These are phyloP conservation scores for Exutisphaerella laricina DNA, from an alignment of 2,329 filamentous ascomycete genomes.

Conservation along the genomic window DNA sequence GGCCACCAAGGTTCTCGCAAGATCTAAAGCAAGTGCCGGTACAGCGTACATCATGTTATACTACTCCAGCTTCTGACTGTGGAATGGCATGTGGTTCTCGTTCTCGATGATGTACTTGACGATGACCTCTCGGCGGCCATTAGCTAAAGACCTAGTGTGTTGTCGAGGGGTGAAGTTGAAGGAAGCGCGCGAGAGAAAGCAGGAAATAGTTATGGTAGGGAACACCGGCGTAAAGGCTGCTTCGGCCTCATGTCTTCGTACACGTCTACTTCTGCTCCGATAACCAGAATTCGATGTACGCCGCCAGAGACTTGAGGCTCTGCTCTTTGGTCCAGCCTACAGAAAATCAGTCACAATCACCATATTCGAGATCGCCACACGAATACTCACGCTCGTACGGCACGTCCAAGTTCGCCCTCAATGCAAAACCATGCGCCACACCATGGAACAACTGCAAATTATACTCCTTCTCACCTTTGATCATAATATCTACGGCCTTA, in stretches of 20 bases:
- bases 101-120: no score
- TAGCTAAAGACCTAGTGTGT: no score
- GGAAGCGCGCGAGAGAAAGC: no score
- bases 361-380: background rate
- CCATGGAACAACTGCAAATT: constrained; percentile 33
- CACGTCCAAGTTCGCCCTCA: constrained; percentile 38
- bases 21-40: background rate
- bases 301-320: constrained; percentile 8
- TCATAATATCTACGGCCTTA: constrained; percentile 41
- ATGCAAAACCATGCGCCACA: constrained; percentile 34
- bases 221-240: no score
- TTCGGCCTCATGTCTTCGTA: no score
- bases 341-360: constrained; percentile 11
- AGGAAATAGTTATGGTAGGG: no score
- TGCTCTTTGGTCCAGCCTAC: constrained; percentile 13
- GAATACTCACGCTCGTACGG: constrained; percentile 37
- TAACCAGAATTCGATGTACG: constrained; percentile 13
- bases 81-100: no score
- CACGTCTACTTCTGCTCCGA: constrained; percentile 3
- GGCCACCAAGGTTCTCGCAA: background rate
- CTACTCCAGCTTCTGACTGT: no score
- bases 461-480: constrained; percentile 34
- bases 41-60: no score
- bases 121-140: no score
- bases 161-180: no score